phyloP scores from a whole-genome alignment of 352 stramenopile species.

The Pythium coloratum region DNA sequence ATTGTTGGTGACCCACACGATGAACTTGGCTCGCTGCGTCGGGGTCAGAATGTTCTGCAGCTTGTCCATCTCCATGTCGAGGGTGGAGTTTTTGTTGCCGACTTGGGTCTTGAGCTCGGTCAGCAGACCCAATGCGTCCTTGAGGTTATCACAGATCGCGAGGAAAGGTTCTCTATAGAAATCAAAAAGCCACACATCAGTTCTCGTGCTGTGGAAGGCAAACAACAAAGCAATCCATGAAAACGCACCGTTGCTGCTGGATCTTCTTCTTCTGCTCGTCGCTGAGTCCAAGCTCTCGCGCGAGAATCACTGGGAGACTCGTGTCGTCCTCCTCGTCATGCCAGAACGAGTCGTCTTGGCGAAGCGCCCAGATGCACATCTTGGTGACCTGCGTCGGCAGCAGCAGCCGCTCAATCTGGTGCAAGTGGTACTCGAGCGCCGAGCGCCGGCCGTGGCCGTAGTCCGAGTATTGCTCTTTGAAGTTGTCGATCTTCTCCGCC shows the following conservation, averaged over 20 bases:
- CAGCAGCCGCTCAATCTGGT: constrained; percentile 93
- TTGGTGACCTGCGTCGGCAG: constrained; percentile 93
- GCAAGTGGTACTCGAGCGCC: constrained; percentile 88
- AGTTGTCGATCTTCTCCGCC: constrained; percentile 95
- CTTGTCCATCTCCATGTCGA: constrained; percentile 94
- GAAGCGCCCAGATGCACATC: constrained; percentile 91
- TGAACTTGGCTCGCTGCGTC: constrained; percentile 94
- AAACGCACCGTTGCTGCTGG: constrained; percentile 83
- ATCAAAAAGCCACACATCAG: constrained; percentile 4
- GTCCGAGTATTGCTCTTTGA: constrained; percentile 91
- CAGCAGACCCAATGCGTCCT: constrained; percentile 83
- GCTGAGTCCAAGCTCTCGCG: constrained; percentile 86
- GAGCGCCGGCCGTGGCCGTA: constrained; percentile 91
- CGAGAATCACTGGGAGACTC: constrained; percentile 88
- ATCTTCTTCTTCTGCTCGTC: constrained; percentile 94
- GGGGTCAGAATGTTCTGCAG: constrained; percentile 93
- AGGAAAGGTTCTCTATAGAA: constrained; percentile 51
- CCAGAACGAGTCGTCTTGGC: constrained; percentile 91
- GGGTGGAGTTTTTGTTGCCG: constrained; percentile 89
- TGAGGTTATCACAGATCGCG: constrained; percentile 88
- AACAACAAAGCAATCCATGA: background rate
- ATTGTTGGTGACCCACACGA: constrained; percentile 96
- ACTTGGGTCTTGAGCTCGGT: constrained; percentile 88
- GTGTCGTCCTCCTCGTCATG: constrained; percentile 89
- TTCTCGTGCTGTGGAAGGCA: background rate